Evolutionary conservation across 2,329 filamentous ascomycete species (phyloP).

Genomic region (Talaromyces rugulosus): DNA sequence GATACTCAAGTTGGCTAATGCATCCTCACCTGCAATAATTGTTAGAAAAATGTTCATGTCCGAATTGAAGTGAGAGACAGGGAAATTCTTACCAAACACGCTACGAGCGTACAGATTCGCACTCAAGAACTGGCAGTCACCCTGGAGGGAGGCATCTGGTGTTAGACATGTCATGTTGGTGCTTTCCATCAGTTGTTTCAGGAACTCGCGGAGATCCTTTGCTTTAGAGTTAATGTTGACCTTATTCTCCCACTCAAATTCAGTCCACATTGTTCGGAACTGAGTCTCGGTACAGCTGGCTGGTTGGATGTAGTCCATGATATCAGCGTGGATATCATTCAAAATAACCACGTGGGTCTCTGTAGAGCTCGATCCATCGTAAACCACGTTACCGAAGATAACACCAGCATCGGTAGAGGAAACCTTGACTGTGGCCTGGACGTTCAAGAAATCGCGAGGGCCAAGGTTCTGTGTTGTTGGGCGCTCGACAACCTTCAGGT

Average conservation of each 20-base stretch:
- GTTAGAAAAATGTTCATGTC: slow-evolving; percentile 17
- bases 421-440: slow-evolving; percentile 98
- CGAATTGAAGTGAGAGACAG: background rate
- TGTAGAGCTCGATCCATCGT: slow-evolving; percentile 86
- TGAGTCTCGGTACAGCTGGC: slow-evolving; percentile 95
- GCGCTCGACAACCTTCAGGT: slow-evolving; percentile 95
- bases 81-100: slow-evolving; percentile 79
- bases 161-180: slow-evolving; percentile 99
- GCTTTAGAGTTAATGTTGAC: slow-evolving; percentile 99
- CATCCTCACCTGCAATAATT: slow-evolving; percentile 78
- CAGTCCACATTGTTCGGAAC: slow-evolving; percentile 99
- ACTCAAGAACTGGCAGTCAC: slow-evolving; percentile 95
- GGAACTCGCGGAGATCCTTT: slow-evolving; percentile 84
- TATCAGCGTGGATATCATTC: slow-evolving; percentile 96
- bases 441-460: slow-evolving; percentile 94
- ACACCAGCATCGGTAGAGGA: slow-evolving; percentile 97
- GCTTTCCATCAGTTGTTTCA: slow-evolving; percentile 90
- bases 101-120: slow-evolving; percentile 95
- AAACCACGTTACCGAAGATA: slow-evolving; percentile 98
- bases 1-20: slow-evolving; percentile 92
- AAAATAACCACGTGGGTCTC: slow-evolving; percentile 97
- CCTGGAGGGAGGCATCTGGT: slow-evolving; percentile 91
- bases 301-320: slow-evolving; percentile 99
- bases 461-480: slow-evolving; percentile 94
- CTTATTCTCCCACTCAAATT: slow-evolving; percentile 99